These are phyloP conservation scores for Candida silvicultrix DNA, from an alignment of 805 yeast species.

Conservation along the genomic window DNA sequence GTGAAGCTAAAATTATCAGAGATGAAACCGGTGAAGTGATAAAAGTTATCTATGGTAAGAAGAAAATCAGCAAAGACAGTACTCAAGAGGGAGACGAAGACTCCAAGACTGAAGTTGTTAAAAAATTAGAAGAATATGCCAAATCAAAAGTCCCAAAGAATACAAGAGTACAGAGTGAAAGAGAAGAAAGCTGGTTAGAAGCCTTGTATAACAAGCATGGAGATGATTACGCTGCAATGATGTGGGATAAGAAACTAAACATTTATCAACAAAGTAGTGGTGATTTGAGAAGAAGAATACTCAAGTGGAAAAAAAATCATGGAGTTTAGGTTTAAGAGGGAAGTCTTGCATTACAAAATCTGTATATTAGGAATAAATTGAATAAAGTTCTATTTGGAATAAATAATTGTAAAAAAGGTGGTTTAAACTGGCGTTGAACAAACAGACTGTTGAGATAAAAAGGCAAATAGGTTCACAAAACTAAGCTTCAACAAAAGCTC, in stretches of 20 bases:
- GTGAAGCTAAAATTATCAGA: conserved; percentile 71
- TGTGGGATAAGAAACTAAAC: conserved; percentile 84
- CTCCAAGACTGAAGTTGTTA: conserved; percentile 51
- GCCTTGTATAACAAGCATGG: conserved; percentile 71
- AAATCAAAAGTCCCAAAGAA: conserved; percentile 31
- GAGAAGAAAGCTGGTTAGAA: conserved; percentile 72
- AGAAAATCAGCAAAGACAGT: conserved; percentile 30
- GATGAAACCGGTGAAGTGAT: conserved; percentile 63
- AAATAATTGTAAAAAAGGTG: not conserved
- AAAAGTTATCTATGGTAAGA: conserved; percentile 66
- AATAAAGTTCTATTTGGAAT: not conserved
- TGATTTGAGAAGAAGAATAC: conserved; percentile 66
- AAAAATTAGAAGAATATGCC: conserved; percentile 61
- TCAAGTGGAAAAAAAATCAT: conserved; percentile 57
- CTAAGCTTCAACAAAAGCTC: conserved; percentile 80
- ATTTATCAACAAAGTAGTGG: conserved; percentile 81
- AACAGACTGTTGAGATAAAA: no score
- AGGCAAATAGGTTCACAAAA: no score
- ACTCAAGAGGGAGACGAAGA: conserved; percentile 26
- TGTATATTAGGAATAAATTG: no score
- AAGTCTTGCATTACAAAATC: not conserved
- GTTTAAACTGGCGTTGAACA: no score
- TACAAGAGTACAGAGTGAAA: conserved; percentile 54
- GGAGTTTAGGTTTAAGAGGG: conserved; percentile 20
- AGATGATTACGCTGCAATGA: conserved; percentile 84